phyloP scores from a whole-genome alignment of 768 basidiomycete species.

The Mycena capillaripes region DNA sequence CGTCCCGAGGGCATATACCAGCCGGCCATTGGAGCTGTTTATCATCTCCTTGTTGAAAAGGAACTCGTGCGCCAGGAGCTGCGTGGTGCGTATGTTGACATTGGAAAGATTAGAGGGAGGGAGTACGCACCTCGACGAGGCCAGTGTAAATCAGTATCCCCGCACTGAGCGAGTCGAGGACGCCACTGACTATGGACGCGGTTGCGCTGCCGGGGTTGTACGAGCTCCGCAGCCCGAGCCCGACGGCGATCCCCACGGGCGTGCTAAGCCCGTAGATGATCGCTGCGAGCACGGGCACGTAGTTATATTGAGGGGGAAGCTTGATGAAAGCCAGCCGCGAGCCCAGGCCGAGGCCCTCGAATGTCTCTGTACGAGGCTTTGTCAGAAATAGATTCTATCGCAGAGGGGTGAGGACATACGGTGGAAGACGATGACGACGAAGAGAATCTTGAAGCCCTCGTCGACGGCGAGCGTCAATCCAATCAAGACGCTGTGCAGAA shows the following conservation, averaged over 20 bases:
- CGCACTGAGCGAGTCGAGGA: constrained; percentile 87
- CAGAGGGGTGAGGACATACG: constrained; percentile 66
- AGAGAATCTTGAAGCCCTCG: constrained; percentile 82
- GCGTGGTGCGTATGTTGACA: background rate
- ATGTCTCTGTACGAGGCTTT: constrained; percentile 71
- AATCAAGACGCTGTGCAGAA: constrained; percentile 89
- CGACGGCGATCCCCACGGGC: constrained; percentile 90
- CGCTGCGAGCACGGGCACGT: constrained; percentile 72
- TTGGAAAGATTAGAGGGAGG: background rate
- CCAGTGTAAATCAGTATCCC: constrained; percentile 93
- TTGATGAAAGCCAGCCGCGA: constrained; percentile 87
- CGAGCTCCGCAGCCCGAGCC: constrained; percentile 78
- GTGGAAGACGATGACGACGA: constrained; percentile 92
- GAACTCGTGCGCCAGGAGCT: constrained; percentile 96
- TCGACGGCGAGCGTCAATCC: constrained; percentile 93
- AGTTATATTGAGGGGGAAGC: constrained; percentile 67
- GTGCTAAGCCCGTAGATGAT: constrained; percentile 83
- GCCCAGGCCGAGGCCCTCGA: constrained; percentile 95
- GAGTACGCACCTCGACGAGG: constrained; percentile 76
- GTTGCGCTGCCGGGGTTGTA: constrained; percentile 88
- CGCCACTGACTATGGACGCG: constrained; percentile 86
- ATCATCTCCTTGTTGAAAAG: constrained; percentile 91
- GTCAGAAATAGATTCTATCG: constrained; percentile 90
- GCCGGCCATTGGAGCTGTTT: constrained; percentile 70
- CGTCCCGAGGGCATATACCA: constrained; percentile 81